phyloP scores from a whole-genome alignment of 805 yeast genomes.

The Suhomyces sp. region DNA sequence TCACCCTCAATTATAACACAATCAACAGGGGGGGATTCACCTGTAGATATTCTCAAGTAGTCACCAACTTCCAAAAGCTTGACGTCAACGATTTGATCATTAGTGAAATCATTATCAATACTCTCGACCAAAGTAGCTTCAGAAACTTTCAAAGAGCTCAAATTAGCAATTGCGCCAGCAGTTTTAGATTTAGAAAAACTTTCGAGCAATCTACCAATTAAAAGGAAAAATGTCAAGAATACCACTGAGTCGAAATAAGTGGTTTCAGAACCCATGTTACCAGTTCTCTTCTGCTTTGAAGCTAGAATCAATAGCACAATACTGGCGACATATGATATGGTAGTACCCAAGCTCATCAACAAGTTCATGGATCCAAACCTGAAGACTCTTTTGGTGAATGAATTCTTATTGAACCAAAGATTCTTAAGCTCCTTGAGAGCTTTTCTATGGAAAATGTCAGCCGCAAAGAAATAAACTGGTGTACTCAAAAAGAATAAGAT shows the following conservation, averaged over 20 bases:
- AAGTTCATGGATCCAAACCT: slow-evolving; percentile 78
- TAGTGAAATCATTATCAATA: slow-evolving; percentile 15
- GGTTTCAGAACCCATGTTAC: slow-evolving; percentile 49
- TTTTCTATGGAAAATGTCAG: slow-evolving; percentile 68
- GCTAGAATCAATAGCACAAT: slow-evolving; percentile 53
- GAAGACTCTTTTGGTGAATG: slow-evolving; percentile 56
- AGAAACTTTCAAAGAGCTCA: slow-evolving; percentile 52
- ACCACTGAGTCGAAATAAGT: slow-evolving; percentile 80
- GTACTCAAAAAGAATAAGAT: slow-evolving; percentile 62
- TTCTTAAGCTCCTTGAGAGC: slow-evolving; percentile 59
- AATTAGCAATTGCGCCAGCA: slow-evolving; percentile 58
- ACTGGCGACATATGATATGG: slow-evolving; percentile 70
- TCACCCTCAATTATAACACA: slow-evolving; percentile 49
- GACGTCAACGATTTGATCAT: slow-evolving; percentile 37
- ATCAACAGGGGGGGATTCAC: slow-evolving; percentile 62
- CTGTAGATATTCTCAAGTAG: slow-evolving; percentile 46
- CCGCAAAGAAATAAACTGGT: slow-evolving; percentile 73
- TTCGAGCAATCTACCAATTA: slow-evolving; percentile 70
- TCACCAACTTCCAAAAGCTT: slow-evolving; percentile 54
- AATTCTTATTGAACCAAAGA: slow-evolving; percentile 56
- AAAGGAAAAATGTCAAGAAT: slow-evolving; percentile 66
- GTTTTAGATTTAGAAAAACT: slow-evolving; percentile 65
- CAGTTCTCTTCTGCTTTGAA: slow-evolving; percentile 27
- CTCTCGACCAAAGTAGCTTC: slow-evolving; percentile 45
- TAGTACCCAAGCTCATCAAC: slow-evolving; percentile 70